Percentiles rank a stretch among this genome's conserved stretches.
These are phyloP conservation scores for Cordyceps militaris DNA, from an alignment of 2,329 filamentous ascomycete species.

Conservation along the genomic window DNA sequence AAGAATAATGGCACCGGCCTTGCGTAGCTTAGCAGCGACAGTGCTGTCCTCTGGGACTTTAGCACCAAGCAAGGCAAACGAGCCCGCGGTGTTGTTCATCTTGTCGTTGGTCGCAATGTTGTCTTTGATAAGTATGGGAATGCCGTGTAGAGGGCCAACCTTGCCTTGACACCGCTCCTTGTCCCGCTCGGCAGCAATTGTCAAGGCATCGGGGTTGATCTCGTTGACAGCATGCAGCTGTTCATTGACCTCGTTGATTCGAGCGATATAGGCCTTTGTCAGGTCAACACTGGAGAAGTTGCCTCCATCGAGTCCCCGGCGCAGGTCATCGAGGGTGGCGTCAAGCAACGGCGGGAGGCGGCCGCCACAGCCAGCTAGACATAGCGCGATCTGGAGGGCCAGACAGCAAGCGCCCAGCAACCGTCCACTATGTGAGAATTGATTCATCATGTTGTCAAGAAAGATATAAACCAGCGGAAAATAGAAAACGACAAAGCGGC, in stretches of 20 bases:
- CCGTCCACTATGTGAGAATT: background rate
- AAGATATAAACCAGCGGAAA: no score
- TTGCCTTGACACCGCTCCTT: slow-evolving; percentile 15
- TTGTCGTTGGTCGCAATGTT: slow-evolving; percentile 54
- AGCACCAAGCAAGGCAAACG: slow-evolving; percentile 49
- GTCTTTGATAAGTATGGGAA: slow-evolving; percentile 57
- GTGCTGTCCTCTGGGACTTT: slow-evolving; percentile 49
- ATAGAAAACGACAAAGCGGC: background rate
- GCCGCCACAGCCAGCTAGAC: background rate
- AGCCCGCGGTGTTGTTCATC: slow-evolving; percentile 56
- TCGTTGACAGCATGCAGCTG: slow-evolving; percentile 25
- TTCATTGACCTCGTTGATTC: slow-evolving; percentile 26
- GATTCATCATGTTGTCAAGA: background rate
- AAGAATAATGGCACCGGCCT: slow-evolving; percentile 54
- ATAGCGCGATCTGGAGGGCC: background rate
- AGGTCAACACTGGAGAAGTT: slow-evolving; percentile 25
- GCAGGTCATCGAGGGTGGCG: slow-evolving; percentile 21
- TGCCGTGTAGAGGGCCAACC: slow-evolving; percentile 45
- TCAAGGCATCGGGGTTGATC: slow-evolving; percentile 28
- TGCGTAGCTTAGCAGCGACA: slow-evolving; percentile 49
- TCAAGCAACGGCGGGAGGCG: slow-evolving; percentile 5
- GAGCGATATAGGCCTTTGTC: slow-evolving; percentile 25
- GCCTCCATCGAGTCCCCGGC: slow-evolving; percentile 19
- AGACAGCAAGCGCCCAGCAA: background rate
- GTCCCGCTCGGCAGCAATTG: slow-evolving; percentile 25